Base-by-base conservation (phyloP, 495 filamentous ascomycete species). In the Aspergillus heteromorphus region DNA sequence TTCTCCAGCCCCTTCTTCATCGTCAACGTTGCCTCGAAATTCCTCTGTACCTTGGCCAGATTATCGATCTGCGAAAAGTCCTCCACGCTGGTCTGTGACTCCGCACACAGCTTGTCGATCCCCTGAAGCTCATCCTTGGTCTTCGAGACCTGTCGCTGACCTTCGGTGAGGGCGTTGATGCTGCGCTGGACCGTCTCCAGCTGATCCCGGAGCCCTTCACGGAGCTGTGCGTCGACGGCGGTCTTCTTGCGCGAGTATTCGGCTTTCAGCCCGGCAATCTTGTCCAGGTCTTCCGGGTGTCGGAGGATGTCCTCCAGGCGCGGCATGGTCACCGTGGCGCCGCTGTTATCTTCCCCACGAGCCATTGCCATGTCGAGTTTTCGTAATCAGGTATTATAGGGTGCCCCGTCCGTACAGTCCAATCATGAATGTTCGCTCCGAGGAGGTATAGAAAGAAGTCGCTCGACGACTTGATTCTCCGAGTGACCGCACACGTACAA, bases 111-210 rank as follows among this genome's bases (percentile, higher is more conserved):
- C 76, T 91, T 92, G 72, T 97, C 95, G 68, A 99, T 97, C 72
- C 93, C 93, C 77, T 91, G 87, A 79, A 99, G 92, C 76, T 97
- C 93, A 63, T 97, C 95, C 70, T 92, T 92, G 63, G 96, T 96
- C 57, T 84, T 82, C 56, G 87, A 84, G 11, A 97, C 85, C 45
- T 86, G 88, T 59, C 89, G 84, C 69, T 96, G 91, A 47, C 90
- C 91, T 70, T 96, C 90, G 38, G 80, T 81, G 54, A 98, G 84
- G 31, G 84, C 83, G 52, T 75, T 84, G 81, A 98, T 96, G 65
- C 95, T 93, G 47, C 84, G 78, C 73, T 97, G 91, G 17, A 95
- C 96, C 7, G 90, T 86, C 66, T 93, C 87, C 45, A 97, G 79
- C 73, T 99, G 93, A 54, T 93, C 91, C 49, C 86, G 82, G 45